These are phyloP conservation scores for Lentithecium fluviatile DNA, from an alignment of 495 filamentous ascomycete species.

Conservation along the genomic window DNA sequence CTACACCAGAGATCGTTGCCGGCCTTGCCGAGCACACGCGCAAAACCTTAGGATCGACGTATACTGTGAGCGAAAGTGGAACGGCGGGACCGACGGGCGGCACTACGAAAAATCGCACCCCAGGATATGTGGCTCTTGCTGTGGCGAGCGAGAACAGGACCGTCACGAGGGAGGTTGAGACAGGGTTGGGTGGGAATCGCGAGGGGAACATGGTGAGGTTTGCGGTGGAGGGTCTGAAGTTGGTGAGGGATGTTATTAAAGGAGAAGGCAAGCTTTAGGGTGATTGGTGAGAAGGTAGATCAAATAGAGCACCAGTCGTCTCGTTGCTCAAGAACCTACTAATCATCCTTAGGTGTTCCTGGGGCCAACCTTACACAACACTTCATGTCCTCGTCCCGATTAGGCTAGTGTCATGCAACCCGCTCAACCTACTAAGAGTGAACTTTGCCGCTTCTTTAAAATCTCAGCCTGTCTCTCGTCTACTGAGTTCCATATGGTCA, in stretches of 20 bases:
- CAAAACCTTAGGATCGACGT: conserved; percentile 52
- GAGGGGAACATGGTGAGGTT: conserved; percentile 63
- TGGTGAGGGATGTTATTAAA: conserved; percentile 58
- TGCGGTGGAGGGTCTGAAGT: conserved; percentile 54
- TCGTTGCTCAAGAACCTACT: no score
- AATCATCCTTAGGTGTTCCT: no score
- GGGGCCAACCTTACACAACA: no score
- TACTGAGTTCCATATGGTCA: no score
- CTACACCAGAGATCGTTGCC: conserved; percentile 56
- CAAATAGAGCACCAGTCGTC: no score
- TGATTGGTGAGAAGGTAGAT: background rate
- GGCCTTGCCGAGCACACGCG: conserved; percentile 57
- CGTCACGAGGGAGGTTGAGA: conserved; percentile 54
- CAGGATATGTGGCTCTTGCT: conserved; percentile 62
- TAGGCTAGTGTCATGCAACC: no score
- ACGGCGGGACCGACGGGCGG: conserved; percentile 63
- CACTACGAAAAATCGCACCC: conserved; percentile 54
- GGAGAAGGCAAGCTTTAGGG: conserved; percentile 40
- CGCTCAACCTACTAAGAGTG: no score
- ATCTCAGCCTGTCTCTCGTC: no score
- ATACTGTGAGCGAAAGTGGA: conserved; percentile 57
- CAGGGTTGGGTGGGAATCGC: conserved; percentile 52
- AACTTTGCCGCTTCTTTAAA: no score
- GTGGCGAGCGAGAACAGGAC: conserved; percentile 52
- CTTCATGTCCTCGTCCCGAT: no score